phyloP scores from a whole-genome alignment of 805 yeast species.

The Ogataea degrootiae region DNA sequence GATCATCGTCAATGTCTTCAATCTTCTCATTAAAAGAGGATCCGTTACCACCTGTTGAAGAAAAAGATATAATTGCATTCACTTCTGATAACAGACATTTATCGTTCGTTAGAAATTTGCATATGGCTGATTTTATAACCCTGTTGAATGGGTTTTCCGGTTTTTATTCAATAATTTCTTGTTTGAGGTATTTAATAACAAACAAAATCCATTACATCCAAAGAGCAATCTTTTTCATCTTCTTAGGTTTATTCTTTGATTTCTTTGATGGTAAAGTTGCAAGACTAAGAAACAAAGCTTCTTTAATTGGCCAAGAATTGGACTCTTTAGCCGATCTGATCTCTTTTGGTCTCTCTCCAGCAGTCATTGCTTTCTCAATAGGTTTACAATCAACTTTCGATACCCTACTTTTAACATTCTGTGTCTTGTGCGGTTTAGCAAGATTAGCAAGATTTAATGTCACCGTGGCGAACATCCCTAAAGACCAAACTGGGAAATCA shows the following conservation, averaged over 20 bases:
- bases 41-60: slow-evolving; percentile 73
- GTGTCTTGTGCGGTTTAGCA: slow-evolving; percentile 90
- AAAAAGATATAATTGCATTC: slow-evolving; percentile 71
- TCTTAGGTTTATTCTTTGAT: slow-evolving; percentile 92
- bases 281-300: slow-evolving; percentile 83
- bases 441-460: slow-evolving; percentile 95
- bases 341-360: slow-evolving; percentile 95
- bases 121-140: slow-evolving; percentile 95
- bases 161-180: slow-evolving; percentile 82
- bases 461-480: slow-evolving; percentile 88
- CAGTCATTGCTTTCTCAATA: slow-evolving; percentile 83
- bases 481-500: slow-evolving; percentile 81
- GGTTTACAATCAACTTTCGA: slow-evolving; percentile 87
- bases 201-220: slow-evolving; percentile 66
- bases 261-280: slow-evolving; percentile 98
- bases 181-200: slow-evolving; percentile 74
- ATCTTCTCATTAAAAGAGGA: slow-evolving; percentile 49
- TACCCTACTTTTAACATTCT: slow-evolving; percentile 67
- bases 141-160: slow-evolving; percentile 92
- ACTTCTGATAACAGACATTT: slow-evolving; percentile 82
- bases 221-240: slow-evolving; percentile 82
- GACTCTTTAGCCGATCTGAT: slow-evolving; percentile 94
- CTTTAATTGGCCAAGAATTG: slow-evolving; percentile 94
- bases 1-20: slow-evolving; percentile 33
- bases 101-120: slow-evolving; percentile 79